Percentiles rank a stretch among this genome's conserved stretches.
Evolutionary conservation across 495 filamentous ascomycete genomes (phyloP).

Genomic region (Neohortaea acidophila): DNA sequence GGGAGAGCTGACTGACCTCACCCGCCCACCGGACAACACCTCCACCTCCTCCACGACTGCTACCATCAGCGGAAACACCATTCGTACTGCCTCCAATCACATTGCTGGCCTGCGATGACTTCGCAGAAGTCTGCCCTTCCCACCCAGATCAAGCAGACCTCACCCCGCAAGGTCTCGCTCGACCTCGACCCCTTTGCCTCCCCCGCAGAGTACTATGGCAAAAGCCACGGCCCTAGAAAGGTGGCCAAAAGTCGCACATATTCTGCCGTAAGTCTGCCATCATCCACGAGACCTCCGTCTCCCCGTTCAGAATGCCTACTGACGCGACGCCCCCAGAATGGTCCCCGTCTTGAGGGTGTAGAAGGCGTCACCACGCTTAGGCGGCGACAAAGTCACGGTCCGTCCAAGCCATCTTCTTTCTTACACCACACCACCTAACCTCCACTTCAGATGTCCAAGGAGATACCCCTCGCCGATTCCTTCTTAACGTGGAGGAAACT

Average conservation of each 20-base stretch:
- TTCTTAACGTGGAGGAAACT: constrained; percentile 63
- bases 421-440: not conserved
- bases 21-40: not conserved
- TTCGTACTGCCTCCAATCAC: not conserved
- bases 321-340: not conserved
- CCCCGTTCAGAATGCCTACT: not conserved
- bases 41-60: not conserved
- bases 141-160: constrained; percentile 3
- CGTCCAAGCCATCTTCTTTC: not conserved
- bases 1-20: too few species aligned
- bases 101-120: constrained; percentile 8
- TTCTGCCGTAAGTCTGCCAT: constrained; percentile 27
- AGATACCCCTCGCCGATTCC: constrained; percentile 46
- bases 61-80: not conserved
- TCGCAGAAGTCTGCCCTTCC: constrained; percentile 14
- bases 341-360: not conserved
- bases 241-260: constrained; percentile 30
- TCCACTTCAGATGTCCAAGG: constrained; percentile 35
- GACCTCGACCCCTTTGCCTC: constrained; percentile 32
- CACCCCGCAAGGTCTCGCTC: constrained; percentile 2
- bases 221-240: constrained; percentile 23
- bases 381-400: constrained; percentile 18
- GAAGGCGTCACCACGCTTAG: constrained; percentile 2
- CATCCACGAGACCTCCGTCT: not conserved
- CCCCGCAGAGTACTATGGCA: constrained; percentile 34